Conservation (phyloP, 2,329 filamentous ascomycete species). For the Colletotrichum limetticola region DNA sequence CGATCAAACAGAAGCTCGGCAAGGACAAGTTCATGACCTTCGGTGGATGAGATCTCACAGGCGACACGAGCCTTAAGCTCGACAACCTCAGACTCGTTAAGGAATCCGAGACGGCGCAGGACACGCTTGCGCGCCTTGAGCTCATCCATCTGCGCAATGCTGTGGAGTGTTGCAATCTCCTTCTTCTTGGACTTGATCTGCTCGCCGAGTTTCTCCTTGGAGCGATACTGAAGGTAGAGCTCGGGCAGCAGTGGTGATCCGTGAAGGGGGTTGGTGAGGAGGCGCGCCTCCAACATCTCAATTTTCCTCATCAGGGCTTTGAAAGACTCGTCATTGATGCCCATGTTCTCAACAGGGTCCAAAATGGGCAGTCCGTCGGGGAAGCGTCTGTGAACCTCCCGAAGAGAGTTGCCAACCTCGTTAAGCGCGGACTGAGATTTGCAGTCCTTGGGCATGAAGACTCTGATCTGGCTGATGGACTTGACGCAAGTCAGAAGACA, state of each 20-base stretch:
- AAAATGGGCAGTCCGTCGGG: conserved; percentile 90
- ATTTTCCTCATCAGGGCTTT: conserved; percentile 96
- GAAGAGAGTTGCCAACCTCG: conserved; percentile 75
- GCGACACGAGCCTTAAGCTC: conserved; percentile 97
- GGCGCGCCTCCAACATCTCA: conserved; percentile 90
- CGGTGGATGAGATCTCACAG: conserved; percentile 93
- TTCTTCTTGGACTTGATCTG: conserved; percentile 92
- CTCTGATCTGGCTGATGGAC: conserved; percentile 82
- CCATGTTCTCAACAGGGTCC: conserved; percentile 97
- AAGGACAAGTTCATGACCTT: conserved; percentile 91
- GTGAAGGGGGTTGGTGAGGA: conserved; percentile 90
- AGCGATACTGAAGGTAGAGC: conserved; percentile 87
- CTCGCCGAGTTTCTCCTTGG: conserved; percentile 79
- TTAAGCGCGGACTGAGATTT: conserved; percentile 72
- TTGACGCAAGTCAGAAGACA: conserved; percentile 88
- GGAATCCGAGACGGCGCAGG: conserved; percentile 91
- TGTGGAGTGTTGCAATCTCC: conserved; percentile 84
- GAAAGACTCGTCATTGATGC: conserved; percentile 90
- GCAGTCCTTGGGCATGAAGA: conserved; percentile 85
- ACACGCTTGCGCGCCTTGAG: conserved; percentile 96
- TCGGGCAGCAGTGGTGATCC: conserved; percentile 86
- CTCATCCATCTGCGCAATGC: conserved; percentile 93
- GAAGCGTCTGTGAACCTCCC: conserved; percentile 87
- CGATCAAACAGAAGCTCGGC: conserved; percentile 95
- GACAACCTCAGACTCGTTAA: conserved; percentile 94